Evolutionary conservation across 2,329 filamentous ascomycete genomes (phyloP).

Genomic region (Reticulascus tulasneorum): DNA sequence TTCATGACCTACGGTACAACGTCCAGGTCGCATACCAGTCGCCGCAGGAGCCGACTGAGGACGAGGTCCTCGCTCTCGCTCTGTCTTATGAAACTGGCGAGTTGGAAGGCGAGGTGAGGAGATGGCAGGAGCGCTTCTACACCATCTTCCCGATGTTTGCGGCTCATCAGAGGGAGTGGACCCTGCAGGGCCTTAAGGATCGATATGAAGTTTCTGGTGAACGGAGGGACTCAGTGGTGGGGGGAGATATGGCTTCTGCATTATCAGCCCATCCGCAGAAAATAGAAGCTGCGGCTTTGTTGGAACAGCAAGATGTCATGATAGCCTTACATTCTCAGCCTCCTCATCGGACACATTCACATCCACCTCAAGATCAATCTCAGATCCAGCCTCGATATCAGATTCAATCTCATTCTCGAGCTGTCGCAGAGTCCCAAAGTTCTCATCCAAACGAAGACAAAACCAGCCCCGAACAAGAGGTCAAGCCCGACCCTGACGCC

Average conservation of each 20-base stretch:
- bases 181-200: slow-evolving; percentile 2
- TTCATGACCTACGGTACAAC: slow-evolving; percentile 5
- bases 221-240: too few species aligned
- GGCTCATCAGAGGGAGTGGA: slow-evolving; percentile 4
- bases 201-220: too few species aligned
- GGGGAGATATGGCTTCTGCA: too few species aligned
- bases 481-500: background rate
- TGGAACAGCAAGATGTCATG: too few species aligned
- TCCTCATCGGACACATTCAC: too few species aligned
- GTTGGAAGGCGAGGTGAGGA: slow-evolving; percentile 1
- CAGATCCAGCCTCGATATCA: too few species aligned
- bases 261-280: too few species aligned
- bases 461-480: background rate
- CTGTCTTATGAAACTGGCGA: slow-evolving; percentile 4
- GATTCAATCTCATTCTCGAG: background rate
- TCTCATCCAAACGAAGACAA: background rate
- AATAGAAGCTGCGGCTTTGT: too few species aligned
- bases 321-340: too few species aligned
- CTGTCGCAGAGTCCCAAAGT: background rate
- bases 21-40: slow-evolving; percentile 2
- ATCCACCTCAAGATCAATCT: too few species aligned
- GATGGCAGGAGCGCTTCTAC: slow-evolving; percentile 4
- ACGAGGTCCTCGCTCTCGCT: slow-evolving; percentile 5
- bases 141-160: background rate
- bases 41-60: background rate